Conservation (phyloP, 2,329 filamentous ascomycete species). For the Massarina eburnea region DNA sequence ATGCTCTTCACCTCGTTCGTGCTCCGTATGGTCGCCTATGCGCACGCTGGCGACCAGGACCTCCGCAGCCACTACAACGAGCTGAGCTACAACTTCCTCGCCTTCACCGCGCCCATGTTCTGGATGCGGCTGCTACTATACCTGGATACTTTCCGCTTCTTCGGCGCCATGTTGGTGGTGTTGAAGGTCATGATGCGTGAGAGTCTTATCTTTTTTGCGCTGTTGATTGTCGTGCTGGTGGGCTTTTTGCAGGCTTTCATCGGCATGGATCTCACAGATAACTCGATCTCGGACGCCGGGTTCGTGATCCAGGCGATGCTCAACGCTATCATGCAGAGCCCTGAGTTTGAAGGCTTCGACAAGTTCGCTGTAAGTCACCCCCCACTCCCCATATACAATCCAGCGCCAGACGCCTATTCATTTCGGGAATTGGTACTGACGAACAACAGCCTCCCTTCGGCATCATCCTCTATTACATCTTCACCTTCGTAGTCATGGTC, state of each 20-base stretch:
- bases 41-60: slow-evolving; percentile 55
- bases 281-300: slow-evolving; percentile 59
- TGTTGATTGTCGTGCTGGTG: slow-evolving; percentile 79
- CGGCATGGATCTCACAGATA: slow-evolving; percentile 82
- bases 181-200: slow-evolving; percentile 70
- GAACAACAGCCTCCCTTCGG: slow-evolving; percentile 74
- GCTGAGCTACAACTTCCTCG: slow-evolving; percentile 90
- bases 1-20: slow-evolving; percentile 78
- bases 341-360: slow-evolving; percentile 88
- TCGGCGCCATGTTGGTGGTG: slow-evolving; percentile 96
- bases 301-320: slow-evolving; percentile 83
- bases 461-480: slow-evolving; percentile 93
- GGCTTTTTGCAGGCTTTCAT: slow-evolving; percentile 94
- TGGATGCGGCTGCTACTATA: slow-evolving; percentile 93
- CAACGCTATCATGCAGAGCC: slow-evolving; percentile 88
- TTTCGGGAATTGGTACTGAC: slow-evolving; percentile 8
- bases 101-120: slow-evolving; percentile 93
- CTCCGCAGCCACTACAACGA: slow-evolving; percentile 68
- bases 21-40: slow-evolving; percentile 75
- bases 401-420: not conserved
- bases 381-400: not conserved
- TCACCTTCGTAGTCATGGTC: slow-evolving; percentile 96
- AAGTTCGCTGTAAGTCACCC: slow-evolving; percentile 63
- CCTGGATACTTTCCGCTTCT: slow-evolving; percentile 90
- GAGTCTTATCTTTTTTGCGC: slow-evolving; percentile 92